Evolutionary conservation across 352 stramenopile genomes (phyloP).

Genomic region (Globisporangium radiosum): DNA sequence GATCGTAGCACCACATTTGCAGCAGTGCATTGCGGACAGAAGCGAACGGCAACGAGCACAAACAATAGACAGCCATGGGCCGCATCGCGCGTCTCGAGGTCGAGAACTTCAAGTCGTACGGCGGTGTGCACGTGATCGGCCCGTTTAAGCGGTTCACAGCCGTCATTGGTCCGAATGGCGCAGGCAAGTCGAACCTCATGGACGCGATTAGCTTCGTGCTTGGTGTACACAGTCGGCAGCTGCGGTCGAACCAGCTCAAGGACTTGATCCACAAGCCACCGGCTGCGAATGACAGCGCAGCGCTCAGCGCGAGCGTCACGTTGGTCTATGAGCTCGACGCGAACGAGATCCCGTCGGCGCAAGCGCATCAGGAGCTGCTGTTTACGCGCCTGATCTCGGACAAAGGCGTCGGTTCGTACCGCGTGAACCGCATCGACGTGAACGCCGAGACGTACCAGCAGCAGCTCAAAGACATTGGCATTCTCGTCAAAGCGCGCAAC

Average conservation of each 20-base stretch:
- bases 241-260: slow-evolving; percentile 94
- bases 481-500: slow-evolving; percentile 98
- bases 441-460: slow-evolving; percentile 92
- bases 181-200: slow-evolving; percentile 92
- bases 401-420: slow-evolving; percentile 85
- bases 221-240: slow-evolving; percentile 93
- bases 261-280: slow-evolving; percentile 92
- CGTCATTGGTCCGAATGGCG: slow-evolving; percentile 97
- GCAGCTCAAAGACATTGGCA: slow-evolving; percentile 92
- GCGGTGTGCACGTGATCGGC: slow-evolving; percentile 89
- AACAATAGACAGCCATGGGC: slow-evolving; percentile 42
- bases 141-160: slow-evolving; percentile 98
- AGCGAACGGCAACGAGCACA: neutral
- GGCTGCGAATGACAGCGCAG: slow-evolving; percentile 30
- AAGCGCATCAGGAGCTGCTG: slow-evolving; percentile 58
- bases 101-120: slow-evolving; percentile 99
- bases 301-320: slow-evolving; percentile 84
- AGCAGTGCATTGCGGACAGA: neutral
- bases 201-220: slow-evolving; percentile 98
- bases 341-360: slow-evolving; percentile 46
- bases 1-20: no score
- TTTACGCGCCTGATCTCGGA: slow-evolving; percentile 94
- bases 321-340: slow-evolving; percentile 90
- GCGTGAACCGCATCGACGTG: slow-evolving; percentile 72
- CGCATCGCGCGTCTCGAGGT: slow-evolving; percentile 93